These are phyloP conservation scores for Zopfia rhizophila DNA, from an alignment of 2,329 filamentous ascomycete genomes.

Conservation along the genomic window DNA sequence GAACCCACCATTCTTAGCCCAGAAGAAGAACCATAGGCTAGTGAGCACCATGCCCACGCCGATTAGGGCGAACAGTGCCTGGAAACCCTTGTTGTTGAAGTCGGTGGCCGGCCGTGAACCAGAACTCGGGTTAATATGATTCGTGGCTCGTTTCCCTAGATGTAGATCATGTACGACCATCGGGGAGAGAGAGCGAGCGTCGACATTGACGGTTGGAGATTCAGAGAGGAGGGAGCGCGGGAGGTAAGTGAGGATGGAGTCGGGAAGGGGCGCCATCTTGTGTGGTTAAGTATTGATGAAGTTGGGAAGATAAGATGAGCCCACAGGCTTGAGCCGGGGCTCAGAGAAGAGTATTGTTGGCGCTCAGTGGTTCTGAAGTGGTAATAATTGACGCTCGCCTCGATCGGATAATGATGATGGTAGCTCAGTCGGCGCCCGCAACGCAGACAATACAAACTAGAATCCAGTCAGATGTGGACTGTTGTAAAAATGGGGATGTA, in stretches of 20 bases:
- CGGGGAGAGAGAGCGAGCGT: slow-evolving; percentile 38
- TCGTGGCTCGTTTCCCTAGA: slow-evolving; percentile 36
- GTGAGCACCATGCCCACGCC: slow-evolving; percentile 78
- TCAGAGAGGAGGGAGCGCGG: slow-evolving; percentile 21
- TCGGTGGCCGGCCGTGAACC: slow-evolving; percentile 49
- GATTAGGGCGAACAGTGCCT: slow-evolving; percentile 86
- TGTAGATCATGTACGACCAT: slow-evolving; percentile 42
- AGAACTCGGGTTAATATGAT: slow-evolving; percentile 37
- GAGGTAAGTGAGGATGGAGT: slow-evolving; percentile 30
- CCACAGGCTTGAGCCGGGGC: slow-evolving; percentile 21
- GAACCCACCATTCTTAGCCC: slow-evolving; percentile 96
- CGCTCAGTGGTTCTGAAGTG: slow-evolving; percentile 5
- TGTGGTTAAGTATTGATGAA: neutral
- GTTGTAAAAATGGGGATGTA: slow-evolving; percentile 3
- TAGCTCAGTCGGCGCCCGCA: neutral
- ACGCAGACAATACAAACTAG: neutral
- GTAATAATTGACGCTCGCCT: neutral
- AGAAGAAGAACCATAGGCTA: slow-evolving; percentile 96
- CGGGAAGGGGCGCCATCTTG: slow-evolving; percentile 38
- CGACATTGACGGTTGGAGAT: slow-evolving; percentile 35
- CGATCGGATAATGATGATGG: neutral
- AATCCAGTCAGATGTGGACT: slow-evolving; percentile 13
- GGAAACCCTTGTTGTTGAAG: slow-evolving; percentile 70
- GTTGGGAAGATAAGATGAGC: slow-evolving; percentile 3
- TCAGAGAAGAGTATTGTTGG: slow-evolving; percentile 8